Base-by-base conservation (phyloP, 2,329 filamentous ascomycete species). In the Cyphellophora attinorum region DNA sequence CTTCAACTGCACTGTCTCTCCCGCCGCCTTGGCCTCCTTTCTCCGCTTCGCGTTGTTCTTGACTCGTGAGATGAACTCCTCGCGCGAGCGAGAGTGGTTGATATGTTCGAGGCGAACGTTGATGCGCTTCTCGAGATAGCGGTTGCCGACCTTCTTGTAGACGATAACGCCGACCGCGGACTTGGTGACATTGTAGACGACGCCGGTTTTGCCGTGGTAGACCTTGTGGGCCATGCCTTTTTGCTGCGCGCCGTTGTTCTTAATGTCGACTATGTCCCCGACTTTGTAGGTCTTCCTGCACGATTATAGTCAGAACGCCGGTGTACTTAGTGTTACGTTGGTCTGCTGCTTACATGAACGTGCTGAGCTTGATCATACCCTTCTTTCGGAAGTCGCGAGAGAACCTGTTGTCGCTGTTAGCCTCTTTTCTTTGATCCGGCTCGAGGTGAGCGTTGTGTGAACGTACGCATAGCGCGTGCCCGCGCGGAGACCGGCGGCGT, bases 141-240 rank as follows among this genome's bases (percentile, higher is more conserved):
- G 84, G 81, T 96, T 91, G 72, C 88, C 86, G 65, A 98, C 91
- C 69, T 93, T 85, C 80, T 94, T 95, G 83, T 93, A 89, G 72
- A 98, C 84, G 72, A 98, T 95, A 68, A 98, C 83, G 60, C 91
- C 91, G 64, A 98, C 86, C 51, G 91, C 84, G 57, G 78, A 83
- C 80, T 95, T 94, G 71, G 89, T 91, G 59, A 98, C 91, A 76
- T 98, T 98, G 84, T 93, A 94, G 70, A 94, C 72, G 58, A 94
- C 84, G 63, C 86, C 86, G 49, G 88, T 94, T 84, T 96, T 96
- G 62, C 89, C 91, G 78, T 96, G 88, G 81, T 93, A 95, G 72
- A 94, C 83, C 79, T 95, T 95, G 81, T 88, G 86, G 58, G 89
- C 88, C 85, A 94, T 91, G 83, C 86, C 88, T 79, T 94, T 93